Evolutionary conservation across 768 basidiomycete genomes (phyloP), one percentile per base, ranked within the genome.

Genomic region (Lentinus tigrinus): DNA sequence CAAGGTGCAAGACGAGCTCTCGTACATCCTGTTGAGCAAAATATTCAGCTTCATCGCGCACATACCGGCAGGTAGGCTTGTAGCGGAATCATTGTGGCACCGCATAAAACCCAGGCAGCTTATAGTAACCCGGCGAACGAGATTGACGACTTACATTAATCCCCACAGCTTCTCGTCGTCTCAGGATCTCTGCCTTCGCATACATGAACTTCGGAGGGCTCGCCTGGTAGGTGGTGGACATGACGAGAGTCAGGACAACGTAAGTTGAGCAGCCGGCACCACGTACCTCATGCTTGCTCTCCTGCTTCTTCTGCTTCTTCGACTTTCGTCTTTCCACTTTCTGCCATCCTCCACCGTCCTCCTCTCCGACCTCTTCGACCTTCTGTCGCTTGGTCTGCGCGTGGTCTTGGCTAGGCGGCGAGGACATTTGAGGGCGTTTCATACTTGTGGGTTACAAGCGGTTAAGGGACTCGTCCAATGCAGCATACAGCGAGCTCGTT

Each of bases 201-300:
- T 94, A 96, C 80, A 93, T 84, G 71, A 96, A 95, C 56, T 82
- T 74, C 0, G 93, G 90, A 38, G 81, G 78, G n/a, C 74, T 78
- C 14, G 75, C 70, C 81, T 87, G 52, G 40, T 27, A 9, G 61
- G 4, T n/a, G 47, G 40, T 21, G 42, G 46, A 44, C 26, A 27
- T 53, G 64, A 64, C 67, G 58, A 43, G 57, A 57, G 50, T 10
- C 19, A 34, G 23, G 2, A 43, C 36, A 16, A 6, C 11, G 43
- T 14, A 19, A 44, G n/a, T 17, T n/a, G 13, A 40, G 28, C 37
- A 43, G 52, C 31, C 36, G 63, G 23, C 28, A 65, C 70, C 64
- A 81, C 85, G 75, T 75, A 90, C 89, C 70, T 85, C 82, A 39
- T 76, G 67, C 69, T 83, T 86, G 43, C 75, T 73, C 63, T 85